These are phyloP conservation scores for Fennellomyces sp. DNA, from an alignment of 371 early-diverging fungal genomes.

Conservation along the genomic window DNA sequence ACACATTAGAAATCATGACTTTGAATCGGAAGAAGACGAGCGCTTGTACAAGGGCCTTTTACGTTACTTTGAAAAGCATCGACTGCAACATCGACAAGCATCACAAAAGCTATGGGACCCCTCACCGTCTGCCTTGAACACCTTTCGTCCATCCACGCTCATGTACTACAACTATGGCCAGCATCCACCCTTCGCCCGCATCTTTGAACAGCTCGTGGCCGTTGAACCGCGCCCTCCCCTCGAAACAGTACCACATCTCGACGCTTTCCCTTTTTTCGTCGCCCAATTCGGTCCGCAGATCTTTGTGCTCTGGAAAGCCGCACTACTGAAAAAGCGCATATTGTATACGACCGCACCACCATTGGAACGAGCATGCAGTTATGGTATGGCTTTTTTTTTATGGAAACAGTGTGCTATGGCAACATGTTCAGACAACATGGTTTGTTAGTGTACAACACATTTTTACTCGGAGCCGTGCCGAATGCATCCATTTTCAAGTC, in stretches of 20 bases:
- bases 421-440: too few species aligned
- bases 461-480: conserved; percentile 6
- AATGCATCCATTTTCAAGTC: conserved; percentile 3
- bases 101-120: background rate
- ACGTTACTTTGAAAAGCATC: background rate
- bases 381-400: conserved; percentile 47
- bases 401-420: conserved; percentile 10
- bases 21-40: background rate
- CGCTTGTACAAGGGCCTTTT: background rate
- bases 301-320: conserved; percentile 64
- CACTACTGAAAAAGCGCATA: conserved; percentile 55
- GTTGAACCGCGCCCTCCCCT: background rate
- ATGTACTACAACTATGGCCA: background rate
- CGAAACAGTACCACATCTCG: background rate
- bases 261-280: conserved; percentile 40
- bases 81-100: background rate
- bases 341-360: conserved; percentile 53
- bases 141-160: background rate
- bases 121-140: background rate
- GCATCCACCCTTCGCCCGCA: background rate
- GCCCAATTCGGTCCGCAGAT: conserved; percentile 51
- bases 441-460: conserved; percentile 11
- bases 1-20: background rate
- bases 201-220: background rate
- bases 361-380: conserved; percentile 50